Evolutionary conservation across 2,329 filamentous ascomycete species (phyloP).

Genomic region (Fonsecaea pedrosoi): DNA sequence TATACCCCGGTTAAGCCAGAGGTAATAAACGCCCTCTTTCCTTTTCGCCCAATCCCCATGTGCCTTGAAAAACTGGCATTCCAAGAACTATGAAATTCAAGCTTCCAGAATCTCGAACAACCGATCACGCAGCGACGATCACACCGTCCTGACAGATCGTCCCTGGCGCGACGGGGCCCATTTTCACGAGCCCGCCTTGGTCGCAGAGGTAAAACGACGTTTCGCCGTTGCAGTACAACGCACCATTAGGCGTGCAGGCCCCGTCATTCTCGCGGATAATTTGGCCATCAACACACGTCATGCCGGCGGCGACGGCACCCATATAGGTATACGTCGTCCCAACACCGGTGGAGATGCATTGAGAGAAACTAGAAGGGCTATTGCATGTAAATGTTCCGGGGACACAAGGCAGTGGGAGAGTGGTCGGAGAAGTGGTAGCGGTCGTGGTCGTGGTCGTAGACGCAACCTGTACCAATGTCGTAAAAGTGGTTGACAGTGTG

Average conservation of each 20-base stretch:
- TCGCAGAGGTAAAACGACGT: conserved; percentile 35
- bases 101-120: too few species aligned
- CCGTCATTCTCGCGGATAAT: conserved; percentile 35
- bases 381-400: conserved; percentile 47
- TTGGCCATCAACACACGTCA: conserved; percentile 34
- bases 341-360: conserved; percentile 42
- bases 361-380: conserved; percentile 45
- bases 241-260: conserved; percentile 31
- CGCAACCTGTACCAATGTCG: conserved; percentile 2
- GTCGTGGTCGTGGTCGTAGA: not conserved
- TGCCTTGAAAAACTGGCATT: too few species aligned
- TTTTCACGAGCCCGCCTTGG: conserved; percentile 42
- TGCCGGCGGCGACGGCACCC: conserved; percentile 37
- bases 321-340: conserved; percentile 34
- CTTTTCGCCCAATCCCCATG: too few species aligned
- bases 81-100: too few species aligned
- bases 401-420: conserved; percentile 36
- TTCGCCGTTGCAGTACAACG: conserved; percentile 32
- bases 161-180: conserved; percentile 50
- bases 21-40: too few species aligned
- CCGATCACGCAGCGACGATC: conserved; percentile 25
- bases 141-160: conserved; percentile 13
- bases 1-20: too few species aligned
- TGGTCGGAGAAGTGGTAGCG: conserved; percentile 14
- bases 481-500: conserved; percentile 23